These are phyloP conservation scores for Plasmodium vivax DNA, from an alignment of 169 alveolate genomes.

Conservation along the genomic window DNA sequence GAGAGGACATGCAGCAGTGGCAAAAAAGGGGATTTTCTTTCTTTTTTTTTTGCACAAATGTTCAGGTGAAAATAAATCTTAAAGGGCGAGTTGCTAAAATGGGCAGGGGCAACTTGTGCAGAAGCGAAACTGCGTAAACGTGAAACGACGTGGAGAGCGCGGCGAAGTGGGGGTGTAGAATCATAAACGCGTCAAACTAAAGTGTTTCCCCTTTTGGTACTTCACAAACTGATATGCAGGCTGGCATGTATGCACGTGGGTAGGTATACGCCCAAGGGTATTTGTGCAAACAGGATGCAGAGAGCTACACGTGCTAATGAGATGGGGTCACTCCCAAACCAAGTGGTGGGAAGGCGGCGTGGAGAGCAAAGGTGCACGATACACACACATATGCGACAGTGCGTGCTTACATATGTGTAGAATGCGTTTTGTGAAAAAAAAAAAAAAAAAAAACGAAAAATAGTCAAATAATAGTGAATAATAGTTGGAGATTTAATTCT, in stretches of 20 bases:
- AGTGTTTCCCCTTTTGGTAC: neutral
- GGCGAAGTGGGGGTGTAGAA: neutral
- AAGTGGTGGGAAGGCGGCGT: neutral
- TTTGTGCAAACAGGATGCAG: neutral
- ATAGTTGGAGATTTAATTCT: neutral
- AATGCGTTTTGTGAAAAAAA: neutral
- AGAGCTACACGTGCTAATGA: neutral
- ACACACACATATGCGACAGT: neutral
- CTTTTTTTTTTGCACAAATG: neutral
- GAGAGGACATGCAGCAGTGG: neutral
- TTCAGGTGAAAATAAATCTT: constrained; percentile 31
- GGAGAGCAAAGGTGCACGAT: neutral
- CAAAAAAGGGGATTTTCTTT: neutral
- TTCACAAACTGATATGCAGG: neutral
- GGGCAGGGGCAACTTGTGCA: neutral
- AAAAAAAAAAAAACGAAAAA: neutral
- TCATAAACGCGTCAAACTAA: neutral
- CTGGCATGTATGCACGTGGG: neutral
- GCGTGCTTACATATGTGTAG: neutral
- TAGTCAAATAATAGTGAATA: neutral
- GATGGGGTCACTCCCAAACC: neutral
- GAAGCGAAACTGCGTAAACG: neutral
- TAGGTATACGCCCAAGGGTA: neutral
- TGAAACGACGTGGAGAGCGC: neutral
- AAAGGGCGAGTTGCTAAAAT: neutral